A percentile compares a stretch with the other conserved stretches of the same genome.
Conservation (phyloP, 164 flowering plant species). For the Euptelea pleiosperma region DNA sequence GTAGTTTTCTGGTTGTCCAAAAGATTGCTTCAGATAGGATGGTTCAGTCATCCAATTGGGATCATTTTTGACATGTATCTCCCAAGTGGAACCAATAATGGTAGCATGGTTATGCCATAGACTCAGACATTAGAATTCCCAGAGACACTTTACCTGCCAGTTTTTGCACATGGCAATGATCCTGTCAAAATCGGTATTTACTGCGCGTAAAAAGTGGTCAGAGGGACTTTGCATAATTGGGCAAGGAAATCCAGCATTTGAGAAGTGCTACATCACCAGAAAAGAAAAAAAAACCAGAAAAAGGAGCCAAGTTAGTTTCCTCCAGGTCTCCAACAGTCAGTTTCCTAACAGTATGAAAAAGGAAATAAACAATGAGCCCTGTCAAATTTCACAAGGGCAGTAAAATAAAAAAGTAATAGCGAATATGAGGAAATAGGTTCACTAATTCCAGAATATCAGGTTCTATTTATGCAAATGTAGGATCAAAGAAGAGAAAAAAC, state of each 20-base stretch:
- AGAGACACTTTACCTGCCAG: conserved; percentile 70
- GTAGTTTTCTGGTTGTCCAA: too few species aligned
- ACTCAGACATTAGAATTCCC: neutral
- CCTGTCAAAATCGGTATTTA: conserved; percentile 95
- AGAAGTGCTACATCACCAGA: conserved; percentile 70
- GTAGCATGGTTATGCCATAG: too few species aligned
- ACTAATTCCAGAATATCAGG: neutral
- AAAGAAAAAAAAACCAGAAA: conserved; percentile 5
- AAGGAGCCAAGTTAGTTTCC: conserved; percentile 8
- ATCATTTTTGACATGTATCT: neutral
- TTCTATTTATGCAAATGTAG: neutral
- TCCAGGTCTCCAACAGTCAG: neutral
- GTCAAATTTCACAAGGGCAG: too few species aligned
- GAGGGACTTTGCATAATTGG: conserved; percentile 99
- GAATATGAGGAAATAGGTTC: neutral
- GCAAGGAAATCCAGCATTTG: conserved; percentile 99
- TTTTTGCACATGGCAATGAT: conserved; percentile 98
- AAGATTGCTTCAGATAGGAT: too few species aligned
- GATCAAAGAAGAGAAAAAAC: neutral
- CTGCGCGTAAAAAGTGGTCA: conserved; percentile 97
- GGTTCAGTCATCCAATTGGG: too few species aligned
- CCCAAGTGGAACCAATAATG: neutral
- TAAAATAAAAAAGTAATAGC: neutral
- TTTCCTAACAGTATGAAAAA: too few species aligned
- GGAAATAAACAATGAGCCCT: too few species aligned